phyloP scores from a whole-genome alignment of 2,329 filamentous ascomycete genomes.

The Venturia asperata region DNA sequence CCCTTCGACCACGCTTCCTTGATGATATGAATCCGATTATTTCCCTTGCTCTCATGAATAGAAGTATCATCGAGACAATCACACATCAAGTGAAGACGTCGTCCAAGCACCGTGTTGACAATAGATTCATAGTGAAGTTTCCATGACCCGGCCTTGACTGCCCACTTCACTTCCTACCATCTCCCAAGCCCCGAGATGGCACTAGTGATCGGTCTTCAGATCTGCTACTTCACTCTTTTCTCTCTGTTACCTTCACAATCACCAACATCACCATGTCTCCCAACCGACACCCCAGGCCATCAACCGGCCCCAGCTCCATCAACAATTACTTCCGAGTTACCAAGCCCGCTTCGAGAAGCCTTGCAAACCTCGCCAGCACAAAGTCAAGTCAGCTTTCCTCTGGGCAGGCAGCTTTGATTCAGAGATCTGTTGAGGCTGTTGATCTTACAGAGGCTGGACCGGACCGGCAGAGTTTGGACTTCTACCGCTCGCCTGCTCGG shows the following conservation, averaged over 20 bases:
- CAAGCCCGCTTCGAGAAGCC: not conserved
- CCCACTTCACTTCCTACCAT: not conserved
- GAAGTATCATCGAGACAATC: not conserved
- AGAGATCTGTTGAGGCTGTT: not conserved
- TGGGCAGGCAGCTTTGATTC: not conserved
- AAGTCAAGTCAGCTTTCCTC: not conserved
- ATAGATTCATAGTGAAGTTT: not conserved
- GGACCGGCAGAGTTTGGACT: not conserved
- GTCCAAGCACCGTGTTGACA: not conserved
- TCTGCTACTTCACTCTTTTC: not conserved
- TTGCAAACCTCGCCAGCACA: not conserved
- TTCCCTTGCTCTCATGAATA: too few species aligned
- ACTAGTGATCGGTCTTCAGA: not conserved
- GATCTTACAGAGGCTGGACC: not conserved
- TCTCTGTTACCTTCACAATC: not conserved
- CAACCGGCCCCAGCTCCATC: not conserved
- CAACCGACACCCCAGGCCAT: not conserved
- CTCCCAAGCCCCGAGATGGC: not conserved
- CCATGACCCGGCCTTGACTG: not conserved
- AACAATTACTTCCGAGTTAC: not conserved
- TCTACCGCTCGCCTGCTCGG: not conserved
- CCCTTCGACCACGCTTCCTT: too few species aligned
- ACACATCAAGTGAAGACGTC: not conserved
- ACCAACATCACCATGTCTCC: slow-evolving; percentile 2
- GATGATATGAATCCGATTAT: too few species aligned